Evolutionary conservation across 352 stramenopile species (phyloP), one percentile per base, ranked within the genome.

Genomic region (Phytophthora idaei): DNA sequence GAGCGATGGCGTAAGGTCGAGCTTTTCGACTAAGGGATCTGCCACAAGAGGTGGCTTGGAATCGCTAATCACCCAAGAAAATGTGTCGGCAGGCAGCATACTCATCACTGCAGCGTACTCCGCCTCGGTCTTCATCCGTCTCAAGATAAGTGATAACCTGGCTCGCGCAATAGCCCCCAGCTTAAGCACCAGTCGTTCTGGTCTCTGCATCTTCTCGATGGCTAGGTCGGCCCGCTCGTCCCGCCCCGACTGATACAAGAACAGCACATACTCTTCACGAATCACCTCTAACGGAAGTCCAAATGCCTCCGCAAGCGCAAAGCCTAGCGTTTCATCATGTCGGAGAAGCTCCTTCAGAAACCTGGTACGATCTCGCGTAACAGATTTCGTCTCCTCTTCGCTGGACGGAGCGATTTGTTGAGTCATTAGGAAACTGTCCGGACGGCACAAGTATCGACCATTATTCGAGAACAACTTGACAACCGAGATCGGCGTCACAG

Each of bases 71-170:
- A 95, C 78, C 87, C 87, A 95, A 48, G 75, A 62, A 54, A 90
- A 93, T 42, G 90, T 65, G 61, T 95, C 84, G 0, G 85, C 87
- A n/a, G 84, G 87, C 37, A 95, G 37, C 52, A 90, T 77, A 65
- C 85, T 92, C 87, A 95, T 94, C 39, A 95, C 47, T 49, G 88
- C 82, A 21, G 81, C 87, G 34, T 85, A 95, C 67, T 93, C 79
- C 8, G 86, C 55, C 34, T 91, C 82, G 1, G 74, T 67, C 54
- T 92, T 90, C 87, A 95, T 95, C 44, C 87, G 77, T 53, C 77
- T 76, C 21, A 95, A 59, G 39, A 94, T 90, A 42, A 95, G 69
- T 5, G 83, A 78, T 27, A 95, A 64, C 3, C 87, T 79, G 53
- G 87, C 84, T 28, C 87, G 69, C 21, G 85, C 87, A 50, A 95